These are phyloP conservation scores for Fusarium oligoseptatum DNA, from an alignment of 2,329 filamentous ascomycete species.

Conservation along the genomic window DNA sequence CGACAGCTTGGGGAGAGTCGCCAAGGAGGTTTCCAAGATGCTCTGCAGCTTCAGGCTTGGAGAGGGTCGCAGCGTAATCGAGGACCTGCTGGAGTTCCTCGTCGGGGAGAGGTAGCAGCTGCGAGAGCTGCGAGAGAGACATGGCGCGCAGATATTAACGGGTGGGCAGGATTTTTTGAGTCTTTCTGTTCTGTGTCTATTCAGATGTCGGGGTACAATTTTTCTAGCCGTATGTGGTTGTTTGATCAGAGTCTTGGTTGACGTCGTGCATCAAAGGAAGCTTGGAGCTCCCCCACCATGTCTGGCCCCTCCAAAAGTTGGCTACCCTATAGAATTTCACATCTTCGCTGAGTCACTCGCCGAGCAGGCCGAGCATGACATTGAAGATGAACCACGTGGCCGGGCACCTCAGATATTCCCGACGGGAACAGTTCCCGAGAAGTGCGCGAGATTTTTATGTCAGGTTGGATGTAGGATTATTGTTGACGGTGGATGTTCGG, in stretches of 20 bases:
- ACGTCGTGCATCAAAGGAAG: slow-evolving; percentile 34
- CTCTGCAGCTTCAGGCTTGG: slow-evolving; percentile 81
- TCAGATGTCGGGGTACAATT: neutral
- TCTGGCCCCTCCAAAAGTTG: slow-evolving; percentile 31
- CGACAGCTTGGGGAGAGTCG: slow-evolving; percentile 80
- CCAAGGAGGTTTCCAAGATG: slow-evolving; percentile 92
- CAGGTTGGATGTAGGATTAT: neutral
- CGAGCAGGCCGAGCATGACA: slow-evolving; percentile 2
- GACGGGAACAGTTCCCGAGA: neutral
- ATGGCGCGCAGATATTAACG: slow-evolving; percentile 50
- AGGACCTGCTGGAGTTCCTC: slow-evolving; percentile 87
- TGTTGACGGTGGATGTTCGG: neutral
- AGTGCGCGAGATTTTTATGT: neutral
- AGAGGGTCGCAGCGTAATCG: slow-evolving; percentile 82
- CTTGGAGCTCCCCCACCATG: slow-evolving; percentile 41
- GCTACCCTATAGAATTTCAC: neutral
- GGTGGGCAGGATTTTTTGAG: neutral
- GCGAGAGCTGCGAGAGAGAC: slow-evolving; percentile 77
- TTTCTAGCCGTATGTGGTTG: neutral
- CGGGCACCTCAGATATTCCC: neutral
- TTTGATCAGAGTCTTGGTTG: slow-evolving; percentile 16
- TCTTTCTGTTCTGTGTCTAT: neutral
- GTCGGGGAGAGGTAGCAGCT: slow-evolving; percentile 86
- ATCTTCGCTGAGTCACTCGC: slow-evolving; percentile 40
- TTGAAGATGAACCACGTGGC: neutral